Percentiles rank a stretch among this genome's conserved stretches.
phyloP scores from a whole-genome alignment of 306 rosid genomes.

The Trifolium subterraneum region DNA sequence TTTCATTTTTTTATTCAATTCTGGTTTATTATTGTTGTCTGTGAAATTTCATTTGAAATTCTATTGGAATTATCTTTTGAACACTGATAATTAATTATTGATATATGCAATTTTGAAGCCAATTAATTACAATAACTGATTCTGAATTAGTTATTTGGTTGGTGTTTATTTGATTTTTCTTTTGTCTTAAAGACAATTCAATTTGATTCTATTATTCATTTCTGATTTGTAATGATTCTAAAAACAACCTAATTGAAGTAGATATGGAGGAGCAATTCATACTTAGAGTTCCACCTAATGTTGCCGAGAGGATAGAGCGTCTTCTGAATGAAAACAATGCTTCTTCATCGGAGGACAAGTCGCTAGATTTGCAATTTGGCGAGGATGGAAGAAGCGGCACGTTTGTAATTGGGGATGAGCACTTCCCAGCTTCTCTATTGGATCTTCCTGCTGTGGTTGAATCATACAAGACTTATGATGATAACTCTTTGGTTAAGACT shows the following conservation, averaged over 20 bases:
- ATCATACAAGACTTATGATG: constrained; percentile 87
- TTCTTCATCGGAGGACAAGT: constrained; percentile 49
- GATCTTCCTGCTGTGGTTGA: constrained; percentile 84
- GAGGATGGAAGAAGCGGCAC: constrained; percentile 51
- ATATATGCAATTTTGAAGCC: background rate
- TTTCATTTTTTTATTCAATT: background rate
- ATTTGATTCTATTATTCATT: constrained; percentile 13
- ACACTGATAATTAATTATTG: background rate
- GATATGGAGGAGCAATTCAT: constrained; percentile 56
- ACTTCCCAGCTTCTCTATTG: constrained; percentile 79
- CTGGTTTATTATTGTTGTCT: background rate
- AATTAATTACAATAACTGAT: no score
- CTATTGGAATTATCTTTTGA: background rate
- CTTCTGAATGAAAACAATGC: constrained; percentile 44
- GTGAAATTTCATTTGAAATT: background rate
- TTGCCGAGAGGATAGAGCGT: constrained; percentile 50
- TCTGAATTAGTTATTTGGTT: no score
- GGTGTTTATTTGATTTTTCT: no score
- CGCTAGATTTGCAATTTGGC: constrained; percentile 45
- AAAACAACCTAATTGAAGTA: background rate
- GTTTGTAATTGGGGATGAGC: constrained; percentile 56
- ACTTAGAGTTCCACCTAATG: constrained; percentile 45
- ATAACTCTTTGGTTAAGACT: constrained; percentile 73
- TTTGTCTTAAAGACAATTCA: background rate
- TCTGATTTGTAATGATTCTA: constrained; percentile 1